Evolutionary conservation across 768 basidiomycete species (phyloP).

Genomic region (Trametes maxima): DNA sequence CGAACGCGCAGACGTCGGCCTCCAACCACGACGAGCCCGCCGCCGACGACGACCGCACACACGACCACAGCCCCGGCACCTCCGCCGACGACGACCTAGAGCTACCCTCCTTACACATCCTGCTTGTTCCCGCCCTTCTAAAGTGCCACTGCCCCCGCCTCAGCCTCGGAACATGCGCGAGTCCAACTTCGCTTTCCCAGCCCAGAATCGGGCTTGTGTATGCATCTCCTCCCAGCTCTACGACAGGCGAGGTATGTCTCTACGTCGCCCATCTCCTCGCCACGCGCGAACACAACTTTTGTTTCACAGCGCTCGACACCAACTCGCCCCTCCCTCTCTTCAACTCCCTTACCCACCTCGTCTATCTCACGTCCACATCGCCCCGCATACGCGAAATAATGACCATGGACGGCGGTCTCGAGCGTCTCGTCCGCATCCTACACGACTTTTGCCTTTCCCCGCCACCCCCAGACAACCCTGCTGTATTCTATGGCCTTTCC

Average conservation of each 20-base stretch:
- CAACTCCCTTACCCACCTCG: conserved; percentile 95
- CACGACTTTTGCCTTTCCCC: conserved; percentile 86
- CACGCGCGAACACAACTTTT: neutral
- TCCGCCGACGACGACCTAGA: conserved; percentile 11
- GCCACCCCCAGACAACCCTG: conserved; percentile 78
- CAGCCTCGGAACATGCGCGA: conserved; percentile 80
- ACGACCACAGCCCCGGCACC: conserved; percentile 16
- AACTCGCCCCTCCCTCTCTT: conserved; percentile 69
- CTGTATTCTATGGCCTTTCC: conserved; percentile 75
- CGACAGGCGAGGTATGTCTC: conserved; percentile 81
- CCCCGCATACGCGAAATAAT: conserved; percentile 98
- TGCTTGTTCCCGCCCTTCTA: neutral
- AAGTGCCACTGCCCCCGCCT: conserved; percentile 10
- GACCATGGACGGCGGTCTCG: conserved; percentile 96
- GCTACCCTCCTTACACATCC: neutral
- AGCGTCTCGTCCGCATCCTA: conserved; percentile 90
- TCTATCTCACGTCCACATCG: conserved; percentile 95
- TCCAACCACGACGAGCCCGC: conserved; percentile 27
- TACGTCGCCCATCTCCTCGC: neutral
- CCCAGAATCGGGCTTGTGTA: conserved; percentile 93
- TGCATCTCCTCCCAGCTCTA: conserved; percentile 94
- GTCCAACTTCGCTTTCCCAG: conserved; percentile 92
- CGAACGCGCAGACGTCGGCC: conserved; percentile 23
- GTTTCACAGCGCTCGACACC: conserved; percentile 49
- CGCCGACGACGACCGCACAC: conserved; percentile 22